Conservation (phyloP, 1,139 yeast genomes). For the Candida labiduridarum region DNA sequence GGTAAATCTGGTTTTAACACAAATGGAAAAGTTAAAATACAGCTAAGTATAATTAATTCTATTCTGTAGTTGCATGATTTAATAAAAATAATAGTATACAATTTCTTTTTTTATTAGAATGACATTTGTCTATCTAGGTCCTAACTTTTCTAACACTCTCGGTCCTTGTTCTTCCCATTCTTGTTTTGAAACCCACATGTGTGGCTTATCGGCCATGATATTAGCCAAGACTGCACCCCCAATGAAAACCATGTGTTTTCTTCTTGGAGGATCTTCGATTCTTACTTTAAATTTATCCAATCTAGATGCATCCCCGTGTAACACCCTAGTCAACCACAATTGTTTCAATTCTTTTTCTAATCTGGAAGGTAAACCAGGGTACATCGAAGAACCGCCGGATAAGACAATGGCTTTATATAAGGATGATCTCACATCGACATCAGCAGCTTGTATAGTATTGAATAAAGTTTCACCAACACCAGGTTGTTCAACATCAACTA, state of each 20-base stretch:
- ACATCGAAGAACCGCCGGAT: constrained; percentile 98
- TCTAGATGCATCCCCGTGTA: constrained; percentile 84
- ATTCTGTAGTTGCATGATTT: neutral
- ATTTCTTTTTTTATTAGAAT: neutral
- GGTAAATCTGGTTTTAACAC: constrained; percentile 44
- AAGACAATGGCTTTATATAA: constrained; percentile 89
- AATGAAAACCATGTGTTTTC: constrained; percentile 97
- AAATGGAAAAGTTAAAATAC: constrained; percentile 42
- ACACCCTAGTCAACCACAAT: constrained; percentile 87
- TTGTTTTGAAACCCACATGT: constrained; percentile 94
- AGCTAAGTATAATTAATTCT: constrained; percentile 17
- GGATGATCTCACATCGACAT: constrained; percentile 87
- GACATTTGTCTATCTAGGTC: constrained; percentile 66
- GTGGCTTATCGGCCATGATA: constrained; percentile 97
- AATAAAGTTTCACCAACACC: constrained; percentile 93
- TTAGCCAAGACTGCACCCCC: constrained; percentile 99
- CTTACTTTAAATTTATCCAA: constrained; percentile 91
- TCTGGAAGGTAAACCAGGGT: constrained; percentile 96
- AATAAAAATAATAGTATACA: constrained; percentile 7
- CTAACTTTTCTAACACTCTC: constrained; percentile 79
- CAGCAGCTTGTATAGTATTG: constrained; percentile 92
- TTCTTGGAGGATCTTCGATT: constrained; percentile 98
- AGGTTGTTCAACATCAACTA: constrained; percentile 97
- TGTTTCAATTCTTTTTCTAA: constrained; percentile 95
- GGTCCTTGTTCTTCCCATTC: constrained; percentile 99